Evolutionary conservation across 257 asterid genomes (phyloP).

Genomic region (Verbena officinalis): DNA sequence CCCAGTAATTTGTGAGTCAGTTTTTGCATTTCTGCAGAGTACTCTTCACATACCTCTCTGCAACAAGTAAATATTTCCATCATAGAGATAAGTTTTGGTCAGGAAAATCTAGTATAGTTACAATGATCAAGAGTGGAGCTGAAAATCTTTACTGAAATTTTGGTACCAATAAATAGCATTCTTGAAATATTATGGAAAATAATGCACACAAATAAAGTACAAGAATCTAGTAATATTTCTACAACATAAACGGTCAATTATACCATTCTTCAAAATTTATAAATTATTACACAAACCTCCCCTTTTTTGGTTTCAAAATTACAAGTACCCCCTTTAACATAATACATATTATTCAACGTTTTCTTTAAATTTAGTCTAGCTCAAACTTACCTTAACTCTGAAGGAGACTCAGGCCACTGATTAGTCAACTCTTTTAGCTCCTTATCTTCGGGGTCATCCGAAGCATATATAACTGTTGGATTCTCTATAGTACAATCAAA

Average conservation of each 20-base stretch:
- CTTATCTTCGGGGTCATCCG: conserved; percentile 50
- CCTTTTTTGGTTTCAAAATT: background rate
- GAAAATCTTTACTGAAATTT: background rate
- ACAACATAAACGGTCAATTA: too few relatives aligned
- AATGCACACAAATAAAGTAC: background rate
- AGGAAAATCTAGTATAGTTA: background rate
- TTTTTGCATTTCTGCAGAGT: conserved; percentile 51
- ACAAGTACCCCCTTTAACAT: background rate
- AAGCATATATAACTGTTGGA: conserved; percentile 48
- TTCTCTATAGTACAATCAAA: conserved; percentile 57
- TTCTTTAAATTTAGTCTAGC: background rate
- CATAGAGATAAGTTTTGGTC: background rate
- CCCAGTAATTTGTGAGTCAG: conserved; percentile 53
- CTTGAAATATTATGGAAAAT: background rate
- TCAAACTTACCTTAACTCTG: conserved; percentile 43
- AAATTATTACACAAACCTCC: background rate
- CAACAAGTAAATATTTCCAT: background rate
- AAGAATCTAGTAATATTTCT: background rate
- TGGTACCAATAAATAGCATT: background rate
- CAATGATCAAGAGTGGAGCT: too few relatives aligned
- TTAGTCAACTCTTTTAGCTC: conserved; percentile 39
- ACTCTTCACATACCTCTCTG: conserved; percentile 65
- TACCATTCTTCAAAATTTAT: too few relatives aligned
- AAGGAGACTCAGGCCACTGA: conserved; percentile 64
- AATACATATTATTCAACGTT: too few relatives aligned